Conservation (phyloP, 2,329 filamentous ascomycete genomes). For the Nectriaceae sp. region DNA sequence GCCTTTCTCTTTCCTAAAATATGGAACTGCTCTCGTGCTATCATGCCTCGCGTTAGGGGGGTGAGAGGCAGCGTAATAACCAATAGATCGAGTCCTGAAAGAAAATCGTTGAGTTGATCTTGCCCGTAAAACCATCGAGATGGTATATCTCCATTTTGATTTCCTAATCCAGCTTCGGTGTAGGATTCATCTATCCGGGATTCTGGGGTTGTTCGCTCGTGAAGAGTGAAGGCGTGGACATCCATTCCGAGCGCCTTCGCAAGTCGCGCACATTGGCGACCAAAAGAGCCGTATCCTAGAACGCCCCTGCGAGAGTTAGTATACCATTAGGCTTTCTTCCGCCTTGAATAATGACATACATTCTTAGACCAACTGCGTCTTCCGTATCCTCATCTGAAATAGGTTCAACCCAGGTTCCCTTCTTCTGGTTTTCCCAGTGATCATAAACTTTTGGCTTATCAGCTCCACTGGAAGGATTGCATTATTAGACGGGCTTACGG, state of each 20-base stretch:
- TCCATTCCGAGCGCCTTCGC: conserved; percentile 63
- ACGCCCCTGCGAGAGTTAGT: conserved; percentile 29
- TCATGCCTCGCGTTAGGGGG: conserved; percentile 35
- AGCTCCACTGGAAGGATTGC: not conserved
- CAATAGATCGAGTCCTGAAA: conserved; percentile 45
- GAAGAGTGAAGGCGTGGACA: conserved; percentile 67
- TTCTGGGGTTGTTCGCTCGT: conserved; percentile 58
- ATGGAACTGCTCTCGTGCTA: conserved; percentile 33
- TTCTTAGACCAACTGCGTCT: conserved; percentile 15
- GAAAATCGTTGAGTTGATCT: conserved; percentile 40
- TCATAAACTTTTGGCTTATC: conserved; percentile 6
- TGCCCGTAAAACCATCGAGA: conserved; percentile 43
- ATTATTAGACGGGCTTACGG: too few relatives aligned
- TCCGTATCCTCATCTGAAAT: conserved; percentile 14
- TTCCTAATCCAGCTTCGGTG: conserved; percentile 62
- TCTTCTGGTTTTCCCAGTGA: conserved; percentile 14
- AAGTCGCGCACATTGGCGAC: conserved; percentile 46
- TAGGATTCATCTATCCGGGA: conserved; percentile 60
- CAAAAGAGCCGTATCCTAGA: conserved; percentile 47
- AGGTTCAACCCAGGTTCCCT: conserved; percentile 11
- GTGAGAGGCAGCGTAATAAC: conserved; percentile 45
- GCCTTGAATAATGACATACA: conserved; percentile 3
- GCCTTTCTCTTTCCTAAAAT: conserved; percentile 37
- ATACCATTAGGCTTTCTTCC: not conserved
- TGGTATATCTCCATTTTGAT: conserved; percentile 43